phyloP scores from a whole-genome alignment of 1,284 basidiomycete genomes.

The Malassezia globosa region DNA sequence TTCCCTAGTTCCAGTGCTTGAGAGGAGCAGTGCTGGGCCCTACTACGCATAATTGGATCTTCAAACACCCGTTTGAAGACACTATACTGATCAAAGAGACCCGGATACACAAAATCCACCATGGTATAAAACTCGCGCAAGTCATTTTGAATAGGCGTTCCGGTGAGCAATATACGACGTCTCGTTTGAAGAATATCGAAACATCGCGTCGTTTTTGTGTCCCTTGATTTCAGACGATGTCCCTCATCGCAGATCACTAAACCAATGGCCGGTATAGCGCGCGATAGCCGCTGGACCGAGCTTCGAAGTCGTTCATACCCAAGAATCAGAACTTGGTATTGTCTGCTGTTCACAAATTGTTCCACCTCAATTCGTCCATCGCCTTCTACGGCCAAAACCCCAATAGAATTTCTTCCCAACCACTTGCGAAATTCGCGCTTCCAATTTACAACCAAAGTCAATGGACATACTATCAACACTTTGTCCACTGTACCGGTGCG shows the following conservation, averaged over 20 bases:
- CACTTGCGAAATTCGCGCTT: slow-evolving; percentile 89
- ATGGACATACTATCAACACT: slow-evolving; percentile 71
- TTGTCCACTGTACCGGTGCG: slow-evolving; percentile 29
- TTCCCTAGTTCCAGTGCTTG: slow-evolving; percentile 67
- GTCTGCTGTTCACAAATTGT: slow-evolving; percentile 48
- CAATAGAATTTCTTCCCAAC: slow-evolving; percentile 60
- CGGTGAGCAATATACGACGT: slow-evolving; percentile 66
- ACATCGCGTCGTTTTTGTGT: slow-evolving; percentile 80
- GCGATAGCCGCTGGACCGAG: slow-evolving; percentile 28
- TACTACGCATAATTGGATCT: slow-evolving; percentile 73
- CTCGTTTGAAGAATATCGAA: slow-evolving; percentile 67
- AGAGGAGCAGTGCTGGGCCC: slow-evolving; percentile 61
- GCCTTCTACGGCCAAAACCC: slow-evolving; percentile 68
- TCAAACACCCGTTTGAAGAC: slow-evolving; percentile 59
- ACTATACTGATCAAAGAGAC: slow-evolving; percentile 55
- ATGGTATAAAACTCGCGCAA: slow-evolving; percentile 89
- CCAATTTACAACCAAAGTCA: slow-evolving; percentile 91
- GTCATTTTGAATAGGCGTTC: slow-evolving; percentile 93
- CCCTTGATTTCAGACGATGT: slow-evolving; percentile 82
- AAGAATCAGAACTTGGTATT: slow-evolving; percentile 74
- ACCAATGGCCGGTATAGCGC: slow-evolving; percentile 63
- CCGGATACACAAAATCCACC: slow-evolving; percentile 90
- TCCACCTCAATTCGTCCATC: slow-evolving; percentile 28
- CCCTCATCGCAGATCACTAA: slow-evolving; percentile 95
- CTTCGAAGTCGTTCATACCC: slow-evolving; percentile 79